A percentile compares a stretch with the other conserved stretches of the same genome.
These are phyloP conservation scores for Coprinopsis strossmayeri DNA, from an alignment of 768 basidiomycete genomes.

Conservation along the genomic window DNA sequence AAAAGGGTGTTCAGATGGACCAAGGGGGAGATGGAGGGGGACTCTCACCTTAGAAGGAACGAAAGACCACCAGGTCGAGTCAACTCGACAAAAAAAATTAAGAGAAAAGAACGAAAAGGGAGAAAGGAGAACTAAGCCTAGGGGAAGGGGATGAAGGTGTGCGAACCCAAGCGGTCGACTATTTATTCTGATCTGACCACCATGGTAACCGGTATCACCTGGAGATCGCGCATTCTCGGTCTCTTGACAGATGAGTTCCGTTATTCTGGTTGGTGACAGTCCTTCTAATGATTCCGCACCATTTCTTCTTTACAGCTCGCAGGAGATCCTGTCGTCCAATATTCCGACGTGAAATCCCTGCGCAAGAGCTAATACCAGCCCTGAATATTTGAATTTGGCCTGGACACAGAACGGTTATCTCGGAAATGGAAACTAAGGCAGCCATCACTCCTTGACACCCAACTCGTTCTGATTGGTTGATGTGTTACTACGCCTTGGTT, in stretches of 20 bases:
- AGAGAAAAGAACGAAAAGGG: slow-evolving; percentile 32
- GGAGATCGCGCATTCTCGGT: background rate
- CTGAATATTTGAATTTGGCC: too few relatives aligned
- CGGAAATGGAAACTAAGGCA: too few relatives aligned
- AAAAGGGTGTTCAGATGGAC: slow-evolving; percentile 6
- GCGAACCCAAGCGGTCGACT: too few relatives aligned
- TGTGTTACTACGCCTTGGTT: too few relatives aligned
- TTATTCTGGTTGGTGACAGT: slow-evolving; percentile 10
- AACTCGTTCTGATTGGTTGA: too few relatives aligned
- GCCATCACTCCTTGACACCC: too few relatives aligned
- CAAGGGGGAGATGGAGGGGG: slow-evolving; percentile 4
- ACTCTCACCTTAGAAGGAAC: slow-evolving; percentile 42
- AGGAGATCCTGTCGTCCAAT: too few relatives aligned
- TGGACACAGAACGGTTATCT: too few relatives aligned
- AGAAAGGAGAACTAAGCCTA: slow-evolving; percentile 26
- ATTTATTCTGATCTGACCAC: slow-evolving; percentile 18
- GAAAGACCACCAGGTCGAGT: slow-evolving; percentile 54
- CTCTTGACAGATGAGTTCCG: slow-evolving; percentile 7
- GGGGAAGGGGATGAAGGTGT: slow-evolving; percentile 14
- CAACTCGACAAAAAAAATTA: slow-evolving; percentile 55
- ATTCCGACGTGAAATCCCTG: too few relatives aligned
- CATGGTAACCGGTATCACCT: slow-evolving; percentile 30
- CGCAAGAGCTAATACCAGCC: too few relatives aligned
- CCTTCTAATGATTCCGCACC: background rate
- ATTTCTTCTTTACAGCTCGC: background rate